phyloP scores from a whole-genome alignment of 352 stramenopile species.

The Globisporangium viniferum region DNA sequence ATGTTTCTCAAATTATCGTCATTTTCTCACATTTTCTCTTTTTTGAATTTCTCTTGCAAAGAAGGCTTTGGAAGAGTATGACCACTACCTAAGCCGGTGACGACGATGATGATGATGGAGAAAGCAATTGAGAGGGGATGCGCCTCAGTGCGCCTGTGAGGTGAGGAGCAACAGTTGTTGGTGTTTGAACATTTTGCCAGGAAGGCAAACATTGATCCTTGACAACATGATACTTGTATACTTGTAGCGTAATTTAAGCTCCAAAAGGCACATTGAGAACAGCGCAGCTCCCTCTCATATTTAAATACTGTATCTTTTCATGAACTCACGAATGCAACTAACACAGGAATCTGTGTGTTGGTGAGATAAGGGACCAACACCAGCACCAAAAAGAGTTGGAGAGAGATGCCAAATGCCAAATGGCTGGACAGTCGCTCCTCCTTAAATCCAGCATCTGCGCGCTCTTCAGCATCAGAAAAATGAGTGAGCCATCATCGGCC shows the following conservation, averaged over 20 bases:
- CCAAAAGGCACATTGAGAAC: not conserved
- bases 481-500: too few relatives aligned
- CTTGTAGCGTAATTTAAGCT: not conserved
- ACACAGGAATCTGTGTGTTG: not conserved
- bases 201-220: not conserved
- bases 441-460: not conserved
- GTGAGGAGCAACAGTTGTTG: not conserved
- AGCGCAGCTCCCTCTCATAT: not conserved
- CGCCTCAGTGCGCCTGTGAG: not conserved
- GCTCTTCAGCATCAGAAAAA: too few relatives aligned
- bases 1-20: too few relatives aligned
- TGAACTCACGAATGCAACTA: not conserved
- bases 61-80: too few relatives aligned
- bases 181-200: not conserved
- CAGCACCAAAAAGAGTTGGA: not conserved
- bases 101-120: not conserved
- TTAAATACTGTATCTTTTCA: not conserved
- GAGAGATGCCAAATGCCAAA: not conserved
- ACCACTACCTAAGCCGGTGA: not conserved
- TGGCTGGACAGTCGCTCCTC: not conserved
- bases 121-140: not conserved
- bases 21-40: too few relatives aligned
- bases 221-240: not conserved
- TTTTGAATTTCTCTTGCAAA: too few relatives aligned
- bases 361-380: slow-evolving; percentile 1